Base-by-base conservation (phyloP, 805 yeast genomes). In the Pichia rugopelliculosa region DNA sequence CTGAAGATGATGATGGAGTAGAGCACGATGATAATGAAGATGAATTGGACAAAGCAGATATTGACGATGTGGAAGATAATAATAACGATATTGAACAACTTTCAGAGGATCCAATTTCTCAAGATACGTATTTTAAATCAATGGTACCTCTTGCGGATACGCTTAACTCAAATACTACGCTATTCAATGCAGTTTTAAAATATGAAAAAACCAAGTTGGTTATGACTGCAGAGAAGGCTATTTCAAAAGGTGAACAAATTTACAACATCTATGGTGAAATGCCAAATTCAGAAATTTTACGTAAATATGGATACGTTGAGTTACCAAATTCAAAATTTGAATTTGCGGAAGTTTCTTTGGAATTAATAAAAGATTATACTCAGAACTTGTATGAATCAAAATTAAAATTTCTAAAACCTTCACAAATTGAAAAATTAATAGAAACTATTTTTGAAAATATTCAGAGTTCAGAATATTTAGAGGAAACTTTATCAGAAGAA, bases 131-230 rank as follows among this genome's bases (percentile, higher is more conserved):
- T 50, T 68, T 74, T 53, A 90, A 90, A 61, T 83, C 95, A 0
- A 84, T 93, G 96, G 88, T 90, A 3, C 96, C 98, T 0, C 68
- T 89, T 41, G 98, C 98, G 0, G 99, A 91, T 60, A 81, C 87
- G 21, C 68, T 93, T 50, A 91, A 93, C 60, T 87, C 96, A 1
- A 93, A 90, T 59, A 84, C 96, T 1, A 73, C 73, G 9, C 68
- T 75, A 17, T 80, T 80, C 57, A 91, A 91, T 62, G 96, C 96
- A 8, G 75, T 80, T 48, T 66, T 89, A 51, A 73, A 73, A 38
- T 79, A 79, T 52, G 68, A 71, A 20, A 64, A 66, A 1, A 75
- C 69, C 6, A 59, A 62, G 8, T 66, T 90, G 30, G 79, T 77
- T n/a, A 87, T 93, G 95, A 73, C 75, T 41, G 77, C 95, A 1